Base-by-base conservation (phyloP, 768 basidiomycete species). In the Mycena vulgaris region DNA sequence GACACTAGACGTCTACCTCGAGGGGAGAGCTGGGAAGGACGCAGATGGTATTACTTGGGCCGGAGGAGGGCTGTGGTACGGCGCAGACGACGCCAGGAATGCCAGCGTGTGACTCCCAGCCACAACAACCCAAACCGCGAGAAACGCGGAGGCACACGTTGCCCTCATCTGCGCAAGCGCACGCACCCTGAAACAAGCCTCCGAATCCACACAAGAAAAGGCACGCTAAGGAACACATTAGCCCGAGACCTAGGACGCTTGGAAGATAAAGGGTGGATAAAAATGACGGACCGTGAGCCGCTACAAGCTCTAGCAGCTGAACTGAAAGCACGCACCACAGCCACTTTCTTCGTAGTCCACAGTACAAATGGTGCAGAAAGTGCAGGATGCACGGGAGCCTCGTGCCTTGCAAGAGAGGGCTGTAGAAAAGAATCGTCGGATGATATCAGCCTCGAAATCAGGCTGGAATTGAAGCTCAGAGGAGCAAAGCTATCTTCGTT, bases 251-350 rank as follows among this genome's bases (percentile, higher is more conserved):
- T 57, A 8, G 2, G 13, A 6, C 6, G 2, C 17, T 14, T 23
- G 35, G 56, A 57, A 25, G 39, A 57, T 37, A 23, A 25, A 17
- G 56, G 56, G 14, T 57, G 56, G 56, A 40, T 57, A 27, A 25
- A 14, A 27, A 16, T 55, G 3, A 21, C 16, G n/a, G 17, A 55
- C 17, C 19, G 33, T 4, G 17, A 35, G 17, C 56, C 39, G 3
- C 56, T 39, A 1, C 56, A 17, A 1, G n/a, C 37, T 1, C 56
- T 57, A 8, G 56, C 37, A 11, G 56, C 56, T 13, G 37, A 39
- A 25, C 37, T 57, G 5, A 55, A 19, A n/a, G 16, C 30, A 7
- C 17, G 52, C 6, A 9, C 6, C 30, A 31, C 16, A 7, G 21
- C 30, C 17, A 33, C 52, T 33, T 19, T 35, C 52, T 33, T 33